Conservation (phyloP, 2,329 filamentous ascomycete species). For the Beauveria varroae region DNA sequence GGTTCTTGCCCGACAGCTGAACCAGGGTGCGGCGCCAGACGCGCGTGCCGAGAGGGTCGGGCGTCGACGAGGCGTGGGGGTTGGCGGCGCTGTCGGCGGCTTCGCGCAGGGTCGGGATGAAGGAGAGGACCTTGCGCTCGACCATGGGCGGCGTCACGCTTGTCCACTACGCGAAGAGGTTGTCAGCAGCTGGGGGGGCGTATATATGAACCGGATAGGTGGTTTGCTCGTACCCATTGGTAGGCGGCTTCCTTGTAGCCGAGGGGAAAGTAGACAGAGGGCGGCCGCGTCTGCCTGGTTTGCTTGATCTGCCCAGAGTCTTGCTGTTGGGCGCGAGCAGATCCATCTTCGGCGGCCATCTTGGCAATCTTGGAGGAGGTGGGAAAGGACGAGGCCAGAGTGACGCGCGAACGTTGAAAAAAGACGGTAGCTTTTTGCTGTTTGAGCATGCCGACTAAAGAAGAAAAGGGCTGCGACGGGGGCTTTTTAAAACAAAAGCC, state of each 20-base stretch:
- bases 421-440: constrained; percentile 31
- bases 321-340: constrained; percentile 18
- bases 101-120: constrained; percentile 76
- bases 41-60: constrained; percentile 77
- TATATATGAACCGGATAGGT: not conserved
- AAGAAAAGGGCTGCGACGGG: constrained; percentile 15
- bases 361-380: constrained; percentile 18
- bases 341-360: constrained; percentile 27
- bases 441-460: constrained; percentile 36
- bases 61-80: constrained; percentile 34
- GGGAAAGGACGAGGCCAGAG: constrained; percentile 22
- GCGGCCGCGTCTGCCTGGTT: constrained; percentile 21
- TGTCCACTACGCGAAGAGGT: constrained; percentile 57
- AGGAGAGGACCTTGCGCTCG: constrained; percentile 81
- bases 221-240: constrained; percentile 62
- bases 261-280: constrained; percentile 62
- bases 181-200: constrained; percentile 8
- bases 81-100: constrained; percentile 58
- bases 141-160: constrained; percentile 73
- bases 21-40: constrained; percentile 85
- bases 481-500: constrained; percentile 17
- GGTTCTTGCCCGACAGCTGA: constrained; percentile 72
- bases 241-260: constrained; percentile 85
- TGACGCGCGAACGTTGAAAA: constrained; percentile 34
- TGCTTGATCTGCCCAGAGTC: constrained; percentile 18